Percentiles rank a stretch among this genome's conserved stretches.
Conservation (phyloP, 345 rosid genomes). For the Limnanthes douglasii region DNA sequence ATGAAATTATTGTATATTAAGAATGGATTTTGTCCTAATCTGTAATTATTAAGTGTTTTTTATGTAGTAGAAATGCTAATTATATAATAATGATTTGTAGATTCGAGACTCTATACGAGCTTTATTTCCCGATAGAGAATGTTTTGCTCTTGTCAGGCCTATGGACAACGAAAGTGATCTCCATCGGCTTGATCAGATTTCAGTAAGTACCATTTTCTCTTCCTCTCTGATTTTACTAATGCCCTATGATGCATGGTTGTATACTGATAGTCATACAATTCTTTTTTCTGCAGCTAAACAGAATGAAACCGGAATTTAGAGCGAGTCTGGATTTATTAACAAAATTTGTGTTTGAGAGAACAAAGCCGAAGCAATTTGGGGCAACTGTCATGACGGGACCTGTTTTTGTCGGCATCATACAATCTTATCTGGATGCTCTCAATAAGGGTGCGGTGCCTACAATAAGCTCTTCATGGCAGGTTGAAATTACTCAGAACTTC, state of each 20-base stretch:
- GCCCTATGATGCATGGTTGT: background rate
- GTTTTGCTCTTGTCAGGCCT: constrained; percentile 87
- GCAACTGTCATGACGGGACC: constrained; percentile 91
- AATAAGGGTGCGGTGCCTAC: constrained; percentile 98
- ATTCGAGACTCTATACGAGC: constrained; percentile 94
- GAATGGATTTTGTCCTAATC: too few species aligned
- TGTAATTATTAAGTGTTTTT: too few species aligned
- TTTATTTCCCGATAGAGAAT: constrained; percentile 91
- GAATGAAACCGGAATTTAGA: constrained; percentile 72
- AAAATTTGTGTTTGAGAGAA: constrained; percentile 91
- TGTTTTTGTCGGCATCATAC: constrained; percentile 71
- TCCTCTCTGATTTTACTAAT: too few species aligned
- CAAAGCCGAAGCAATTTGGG: constrained; percentile 92
- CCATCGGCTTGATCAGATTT: constrained; percentile 72
- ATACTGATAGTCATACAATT: background rate
- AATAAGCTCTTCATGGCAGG: constrained; percentile 99
- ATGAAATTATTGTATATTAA: too few species aligned
- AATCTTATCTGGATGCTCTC: constrained; percentile 86
- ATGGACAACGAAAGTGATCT: constrained; percentile 80
- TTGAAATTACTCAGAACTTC: constrained; percentile 16
- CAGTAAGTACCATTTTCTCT: constrained; percentile 45
- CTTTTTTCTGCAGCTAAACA: constrained; percentile 40
- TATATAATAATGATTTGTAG: too few species aligned
- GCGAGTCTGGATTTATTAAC: constrained; percentile 88
- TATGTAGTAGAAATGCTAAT: too few species aligned